A percentile compares a stretch with the other conserved stretches of the same genome.
Conservation (phyloP, 2,329 filamentous ascomycete species). For the Aspergillus floridensis region DNA sequence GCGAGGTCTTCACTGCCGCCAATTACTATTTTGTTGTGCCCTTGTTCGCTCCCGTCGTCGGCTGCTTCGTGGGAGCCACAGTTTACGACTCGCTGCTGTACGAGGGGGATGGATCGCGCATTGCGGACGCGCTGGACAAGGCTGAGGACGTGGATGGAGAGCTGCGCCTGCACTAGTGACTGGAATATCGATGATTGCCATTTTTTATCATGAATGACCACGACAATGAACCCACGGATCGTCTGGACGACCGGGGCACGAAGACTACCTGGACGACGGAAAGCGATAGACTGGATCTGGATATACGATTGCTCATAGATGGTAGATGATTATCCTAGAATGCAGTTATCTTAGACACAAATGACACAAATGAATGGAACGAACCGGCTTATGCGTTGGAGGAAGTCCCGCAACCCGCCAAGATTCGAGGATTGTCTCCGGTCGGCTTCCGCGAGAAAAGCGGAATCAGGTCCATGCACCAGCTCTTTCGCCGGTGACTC, state of each 20-base stretch:
- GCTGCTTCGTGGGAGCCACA: conserved; percentile 27
- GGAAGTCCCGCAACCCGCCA: too few relatives aligned
- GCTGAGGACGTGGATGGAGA: conserved; percentile 19
- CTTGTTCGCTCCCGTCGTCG: conserved; percentile 27
- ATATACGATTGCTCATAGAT: background rate
- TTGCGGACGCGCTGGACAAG: conserved; percentile 27
- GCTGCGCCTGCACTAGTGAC: conserved; percentile 21
- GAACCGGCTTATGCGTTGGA: too few relatives aligned
- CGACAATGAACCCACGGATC: background rate
- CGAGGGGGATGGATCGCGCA: conserved; percentile 32
- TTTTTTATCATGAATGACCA: background rate
- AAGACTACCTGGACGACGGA: background rate
- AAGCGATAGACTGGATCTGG: background rate
- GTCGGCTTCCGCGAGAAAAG: too few relatives aligned
- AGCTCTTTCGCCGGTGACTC: too few relatives aligned
- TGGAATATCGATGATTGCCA: too few relatives aligned
- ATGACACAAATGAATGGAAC: background rate
- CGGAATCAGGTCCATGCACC: too few relatives aligned
- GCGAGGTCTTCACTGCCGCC: conserved; percentile 28
- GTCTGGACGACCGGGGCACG: background rate
- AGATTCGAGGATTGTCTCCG: too few relatives aligned
- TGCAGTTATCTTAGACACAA: background rate
- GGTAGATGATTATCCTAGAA: background rate
- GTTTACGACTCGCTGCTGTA: conserved; percentile 28
- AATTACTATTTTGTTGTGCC: conserved; percentile 32